Evolutionary conservation across 2,329 filamentous ascomycete species (phyloP).

Genomic region (Huntiella moniliformis): DNA sequence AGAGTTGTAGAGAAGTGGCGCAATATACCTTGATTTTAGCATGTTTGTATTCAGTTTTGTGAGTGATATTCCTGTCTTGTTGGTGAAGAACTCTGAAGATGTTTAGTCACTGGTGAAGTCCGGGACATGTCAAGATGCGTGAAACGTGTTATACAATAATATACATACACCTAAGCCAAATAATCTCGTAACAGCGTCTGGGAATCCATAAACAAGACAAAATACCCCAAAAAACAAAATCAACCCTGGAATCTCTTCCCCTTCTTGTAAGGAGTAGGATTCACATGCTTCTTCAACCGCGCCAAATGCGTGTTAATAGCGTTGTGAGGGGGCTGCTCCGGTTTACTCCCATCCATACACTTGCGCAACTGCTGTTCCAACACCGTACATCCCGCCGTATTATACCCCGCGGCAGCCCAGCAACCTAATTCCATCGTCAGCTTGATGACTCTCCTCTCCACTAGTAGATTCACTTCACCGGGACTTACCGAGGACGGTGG

Average conservation of each 20-base stretch:
- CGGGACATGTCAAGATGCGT: no score
- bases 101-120: no score
- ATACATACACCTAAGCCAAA: no score
- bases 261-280: slow-evolving; percentile 16
- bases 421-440: slow-evolving; percentile 35
- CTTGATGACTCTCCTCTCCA: no score
- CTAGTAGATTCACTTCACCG: slow-evolving; percentile 21
- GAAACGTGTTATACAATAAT: no score
- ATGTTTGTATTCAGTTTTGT: not conserved
- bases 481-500: slow-evolving; percentile 35
- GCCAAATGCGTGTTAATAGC: slow-evolving; percentile 87
- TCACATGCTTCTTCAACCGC: slow-evolving; percentile 57
- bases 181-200: no score
- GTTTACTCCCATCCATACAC: slow-evolving; percentile 63
- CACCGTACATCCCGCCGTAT: slow-evolving; percentile 35
- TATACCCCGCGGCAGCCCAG: slow-evolving; percentile 66
- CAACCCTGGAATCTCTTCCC: slow-evolving; percentile 18
- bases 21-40: slow-evolving; percentile 4
- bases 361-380: slow-evolving; percentile 41
- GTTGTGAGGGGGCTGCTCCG: slow-evolving; percentile 27
- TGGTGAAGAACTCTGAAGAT: no score
- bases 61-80: no score
- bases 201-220: no score
- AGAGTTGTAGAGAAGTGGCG: slow-evolving; percentile 1
- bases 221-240: no score